A percentile compares a stretch with the other conserved stretches of the same genome.
phyloP scores from a whole-genome alignment of 2,329 filamentous ascomycete species.

The Botrytis byssoidea region DNA sequence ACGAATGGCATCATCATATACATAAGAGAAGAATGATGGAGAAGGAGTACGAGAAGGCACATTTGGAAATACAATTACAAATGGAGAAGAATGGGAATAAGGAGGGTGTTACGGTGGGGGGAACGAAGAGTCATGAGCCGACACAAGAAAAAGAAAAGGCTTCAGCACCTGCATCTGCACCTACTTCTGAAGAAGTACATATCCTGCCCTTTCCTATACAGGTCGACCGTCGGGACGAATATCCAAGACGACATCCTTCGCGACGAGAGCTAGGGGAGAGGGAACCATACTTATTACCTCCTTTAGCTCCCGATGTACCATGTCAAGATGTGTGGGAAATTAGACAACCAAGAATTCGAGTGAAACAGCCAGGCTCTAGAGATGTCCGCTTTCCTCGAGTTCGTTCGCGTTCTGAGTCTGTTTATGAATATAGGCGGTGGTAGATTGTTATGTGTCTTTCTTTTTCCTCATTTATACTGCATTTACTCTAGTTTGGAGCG shows the following conservation, averaged over 20 bases:
- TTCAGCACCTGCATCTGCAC: neutral
- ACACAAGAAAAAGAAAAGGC: neutral
- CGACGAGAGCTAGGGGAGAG: neutral
- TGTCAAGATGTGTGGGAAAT: slow-evolving; percentile 1
- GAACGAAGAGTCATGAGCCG: neutral
- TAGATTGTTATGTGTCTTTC: neutral
- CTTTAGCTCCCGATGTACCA: neutral
- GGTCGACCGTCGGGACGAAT: neutral
- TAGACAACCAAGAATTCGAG: slow-evolving; percentile 7
- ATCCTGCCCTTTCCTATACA: neutral
- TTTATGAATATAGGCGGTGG: slow-evolving; percentile 20
- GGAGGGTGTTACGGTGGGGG: neutral
- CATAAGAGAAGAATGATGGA: slow-evolving; percentile 21
- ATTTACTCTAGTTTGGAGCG: neutral
- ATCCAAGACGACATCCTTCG: neutral
- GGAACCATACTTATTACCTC: neutral
- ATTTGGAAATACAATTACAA: slow-evolving; percentile 18
- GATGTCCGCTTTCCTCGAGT: slow-evolving; percentile 7
- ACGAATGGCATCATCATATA: slow-evolving; percentile 18
- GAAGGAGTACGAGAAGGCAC: slow-evolving; percentile 22
- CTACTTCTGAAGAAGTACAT: neutral
- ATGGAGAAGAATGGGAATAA: slow-evolving; percentile 7
- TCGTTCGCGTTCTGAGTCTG: slow-evolving; percentile 9
- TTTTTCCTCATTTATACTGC: neutral
- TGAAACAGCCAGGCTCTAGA: slow-evolving; percentile 5